Evolutionary conservation across 2,329 filamentous ascomycete genomes (phyloP), one percentile per base, ranked within the genome.

Genomic region (Xylariaceae sp.): DNA sequence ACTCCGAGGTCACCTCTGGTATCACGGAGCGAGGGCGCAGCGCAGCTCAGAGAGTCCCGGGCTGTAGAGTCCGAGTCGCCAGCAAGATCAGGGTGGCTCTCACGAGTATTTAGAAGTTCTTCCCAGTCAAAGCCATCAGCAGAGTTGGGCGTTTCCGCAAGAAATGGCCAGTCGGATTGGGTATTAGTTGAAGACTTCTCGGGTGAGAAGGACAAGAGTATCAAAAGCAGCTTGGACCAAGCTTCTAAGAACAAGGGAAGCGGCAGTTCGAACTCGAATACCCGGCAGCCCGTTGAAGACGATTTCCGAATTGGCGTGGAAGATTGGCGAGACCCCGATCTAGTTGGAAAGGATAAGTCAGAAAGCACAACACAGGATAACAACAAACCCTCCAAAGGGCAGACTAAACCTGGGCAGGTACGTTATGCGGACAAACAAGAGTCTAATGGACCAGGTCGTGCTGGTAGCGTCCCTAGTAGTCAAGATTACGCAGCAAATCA

Each of bases 291-390:
- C 2, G 50, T 69, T 2, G 73, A 78, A 43, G 88, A 92, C 70
- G 84, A 82, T 54, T 94, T 93, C 70, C 82, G 90, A 40, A 93
- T 94, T 66, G 91, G 90, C n/a, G 86, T 92, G 11, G 89, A 95
- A 64, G 91, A 95, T 70, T 94, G 91, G 91, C 84, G 90, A 64
- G 91, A 95, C 71, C 88, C 90, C 5, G 90, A 92, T 70, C 76
- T 92, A 16, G 78, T 91, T 19, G 80, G 79, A 2, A 71, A 67
- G 24, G 36, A 74, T 60, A 57, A 62, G 29, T 31, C 53, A 12
- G 51, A 58, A 29, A 57, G 36, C 6, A 48, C 53, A 23, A 33
- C 33, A 5, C 21, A 69, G 34, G 65, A 68, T 46, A 62, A 69
- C 19, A 66, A 69, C 58, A 77, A 75, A 54, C 58, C 64, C 28